Evolutionary conservation across 441 rosid species (phyloP).

Genomic region (Gossypium gossypioides): DNA sequence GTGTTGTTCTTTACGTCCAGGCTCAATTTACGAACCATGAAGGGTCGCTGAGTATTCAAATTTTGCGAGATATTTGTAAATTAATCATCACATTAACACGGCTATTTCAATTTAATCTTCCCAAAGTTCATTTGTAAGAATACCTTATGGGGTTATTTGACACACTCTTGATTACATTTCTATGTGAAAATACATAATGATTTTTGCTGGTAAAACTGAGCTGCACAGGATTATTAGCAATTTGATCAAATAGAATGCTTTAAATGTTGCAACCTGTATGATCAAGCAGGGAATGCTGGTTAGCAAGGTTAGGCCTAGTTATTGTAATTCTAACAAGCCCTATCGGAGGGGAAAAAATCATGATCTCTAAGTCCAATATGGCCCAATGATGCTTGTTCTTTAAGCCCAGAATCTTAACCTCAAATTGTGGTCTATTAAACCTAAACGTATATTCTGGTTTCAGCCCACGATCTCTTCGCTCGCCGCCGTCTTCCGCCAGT

Average conservation of each 20-base stretch:
- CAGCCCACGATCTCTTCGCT: background rate
- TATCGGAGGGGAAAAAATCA: background rate
- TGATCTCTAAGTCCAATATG: background rate
- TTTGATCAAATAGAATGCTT: background rate
- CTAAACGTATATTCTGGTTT: no score
- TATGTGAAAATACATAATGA: background rate
- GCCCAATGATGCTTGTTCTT: background rate
- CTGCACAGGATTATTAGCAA: background rate
- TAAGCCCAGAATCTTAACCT: background rate
- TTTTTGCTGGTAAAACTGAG: background rate
- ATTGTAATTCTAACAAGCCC: background rate
- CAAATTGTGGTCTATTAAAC: no score
- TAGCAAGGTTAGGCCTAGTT: background rate
- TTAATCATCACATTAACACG: background rate
- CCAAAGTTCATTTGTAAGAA: background rate
- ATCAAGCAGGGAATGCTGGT: background rate
- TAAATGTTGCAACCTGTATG: background rate
- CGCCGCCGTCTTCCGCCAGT: background rate
- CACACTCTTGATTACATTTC: background rate
- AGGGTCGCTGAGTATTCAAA: slow-evolving; percentile 4
- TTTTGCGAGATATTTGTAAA: slow-evolving; percentile 4
- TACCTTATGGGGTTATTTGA: background rate
- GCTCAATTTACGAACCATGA: slow-evolving; percentile 1
- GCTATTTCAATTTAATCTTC: background rate
- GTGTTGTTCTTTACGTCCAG: background rate